Evolutionary conservation across 306 rosid genomes (phyloP).

Genomic region (Fragaria iinumae): DNA sequence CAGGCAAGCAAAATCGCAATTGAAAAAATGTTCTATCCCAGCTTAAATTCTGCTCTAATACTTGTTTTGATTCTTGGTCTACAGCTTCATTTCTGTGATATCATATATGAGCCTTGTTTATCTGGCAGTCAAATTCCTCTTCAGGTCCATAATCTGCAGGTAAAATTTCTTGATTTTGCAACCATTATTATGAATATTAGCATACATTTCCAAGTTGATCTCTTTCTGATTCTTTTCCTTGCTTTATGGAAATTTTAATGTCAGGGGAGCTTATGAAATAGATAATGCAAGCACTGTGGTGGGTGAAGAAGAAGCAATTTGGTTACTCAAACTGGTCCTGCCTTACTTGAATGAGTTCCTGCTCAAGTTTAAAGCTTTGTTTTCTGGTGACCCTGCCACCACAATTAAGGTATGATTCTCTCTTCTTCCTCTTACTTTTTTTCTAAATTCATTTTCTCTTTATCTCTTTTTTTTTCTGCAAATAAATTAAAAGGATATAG

Average conservation of each 20-base stretch:
- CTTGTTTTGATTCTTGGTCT: slow-evolving; percentile 16
- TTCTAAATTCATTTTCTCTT: background rate
- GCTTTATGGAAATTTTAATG: slow-evolving; percentile 12
- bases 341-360: slow-evolving; percentile 77
- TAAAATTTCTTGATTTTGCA: slow-evolving; percentile 19
- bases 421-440: background rate
- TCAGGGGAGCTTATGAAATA: slow-evolving; percentile 49
- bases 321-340: slow-evolving; percentile 64
- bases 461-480: background rate
- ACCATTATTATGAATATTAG: background rate
- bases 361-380: slow-evolving; percentile 68
- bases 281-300: slow-evolving; percentile 50
- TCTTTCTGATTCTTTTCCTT: slow-evolving; percentile 10
- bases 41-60: slow-evolving; percentile 17
- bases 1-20: slow-evolving; percentile 15
- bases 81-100: slow-evolving; percentile 75
- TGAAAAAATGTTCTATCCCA: background rate
- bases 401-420: slow-evolving; percentile 69
- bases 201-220: background rate
- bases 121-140: slow-evolving; percentile 74
- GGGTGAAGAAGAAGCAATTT: slow-evolving; percentile 80
- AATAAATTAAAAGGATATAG: background rate
- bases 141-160: slow-evolving; percentile 74
- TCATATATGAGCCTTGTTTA: slow-evolving; percentile 74
- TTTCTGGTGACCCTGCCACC: slow-evolving; percentile 85